Conservation (phyloP, 2,329 filamentous ascomycete genomes). For the Sporothrix inflata region DNA sequence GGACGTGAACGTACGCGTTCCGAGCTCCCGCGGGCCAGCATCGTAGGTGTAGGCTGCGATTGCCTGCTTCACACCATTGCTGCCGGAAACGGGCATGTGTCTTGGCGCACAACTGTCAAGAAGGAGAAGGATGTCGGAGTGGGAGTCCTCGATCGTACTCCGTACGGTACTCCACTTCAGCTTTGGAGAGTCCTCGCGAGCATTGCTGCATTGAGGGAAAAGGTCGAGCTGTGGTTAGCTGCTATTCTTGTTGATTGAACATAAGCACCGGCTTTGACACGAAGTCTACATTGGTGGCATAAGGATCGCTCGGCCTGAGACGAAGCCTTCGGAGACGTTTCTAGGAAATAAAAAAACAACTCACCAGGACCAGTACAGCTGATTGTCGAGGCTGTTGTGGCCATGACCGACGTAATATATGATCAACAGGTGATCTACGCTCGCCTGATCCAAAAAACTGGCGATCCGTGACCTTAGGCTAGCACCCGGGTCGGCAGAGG, state of each 20-base stretch:
- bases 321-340: neutral
- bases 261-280: neutral
- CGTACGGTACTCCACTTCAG: constrained; percentile 67
- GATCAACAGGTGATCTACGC: constrained; percentile 63
- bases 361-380: constrained; percentile 70
- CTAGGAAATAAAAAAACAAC: constrained; percentile 42
- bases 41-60: constrained; percentile 64
- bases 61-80: constrained; percentile 62
- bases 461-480: constrained; percentile 65
- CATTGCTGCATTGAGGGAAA: constrained; percentile 50
- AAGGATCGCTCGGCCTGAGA: neutral
- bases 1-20: constrained; percentile 62
- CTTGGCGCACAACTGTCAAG: constrained; percentile 64
- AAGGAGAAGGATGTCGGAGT: constrained; percentile 64
- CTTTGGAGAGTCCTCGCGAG: constrained; percentile 60
- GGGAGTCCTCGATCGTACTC: constrained; percentile 64
- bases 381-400: constrained; percentile 60
- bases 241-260: neutral
- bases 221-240: neutral
- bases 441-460: constrained; percentile 61
- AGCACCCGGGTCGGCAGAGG: constrained; percentile 60
- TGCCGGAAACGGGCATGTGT: constrained; percentile 54
- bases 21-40: constrained; percentile 49
- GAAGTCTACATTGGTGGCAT: neutral
- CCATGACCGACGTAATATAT: constrained; percentile 68